A percentile compares a stretch with the other conserved stretches of the same genome.
phyloP scores from a whole-genome alignment of 345 rosid genomes.

The Zanthoxylum bungeanum region DNA sequence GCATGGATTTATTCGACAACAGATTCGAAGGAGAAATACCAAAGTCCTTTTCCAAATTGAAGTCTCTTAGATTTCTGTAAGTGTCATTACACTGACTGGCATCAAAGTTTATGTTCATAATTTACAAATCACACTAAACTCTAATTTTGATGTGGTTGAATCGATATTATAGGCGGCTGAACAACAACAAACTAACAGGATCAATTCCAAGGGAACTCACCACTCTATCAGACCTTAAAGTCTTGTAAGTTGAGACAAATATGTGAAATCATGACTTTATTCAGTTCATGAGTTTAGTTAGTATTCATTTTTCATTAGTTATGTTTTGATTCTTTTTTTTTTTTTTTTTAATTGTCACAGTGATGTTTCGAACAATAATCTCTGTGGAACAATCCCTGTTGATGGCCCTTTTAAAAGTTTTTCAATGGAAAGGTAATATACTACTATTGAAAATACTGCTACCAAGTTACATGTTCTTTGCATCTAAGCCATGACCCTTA shows the following conservation, averaged over 20 bases:
- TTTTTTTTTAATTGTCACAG: constrained; percentile 29
- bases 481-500: not conserved
- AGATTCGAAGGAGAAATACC: constrained; percentile 60
- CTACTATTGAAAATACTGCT: not conserved
- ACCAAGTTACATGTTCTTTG: not conserved
- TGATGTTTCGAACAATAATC: constrained; percentile 63
- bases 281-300: not conserved
- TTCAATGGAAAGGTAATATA: constrained; percentile 51
- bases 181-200: constrained; percentile 63
- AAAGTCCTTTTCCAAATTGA: constrained; percentile 52
- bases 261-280: not conserved
- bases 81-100: constrained; percentile 12
- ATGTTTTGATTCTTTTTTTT: not conserved
- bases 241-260: constrained; percentile 46
- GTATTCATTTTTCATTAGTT: not conserved
- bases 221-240: constrained; percentile 48
- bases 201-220: constrained; percentile 65
- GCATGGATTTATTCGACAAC: constrained; percentile 61
- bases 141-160: constrained; percentile 12
- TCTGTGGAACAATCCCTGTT: constrained; percentile 71
- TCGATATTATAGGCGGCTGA: constrained; percentile 44
- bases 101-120: not conserved
- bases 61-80: constrained; percentile 70
- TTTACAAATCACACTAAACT: not conserved
- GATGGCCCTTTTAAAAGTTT: constrained; percentile 65